Percentiles rank a stretch among this genome's conserved stretches.
These are phyloP conservation scores for Psilocybe cubensis DNA, from an alignment of 768 basidiomycete genomes.

Conservation along the genomic window DNA sequence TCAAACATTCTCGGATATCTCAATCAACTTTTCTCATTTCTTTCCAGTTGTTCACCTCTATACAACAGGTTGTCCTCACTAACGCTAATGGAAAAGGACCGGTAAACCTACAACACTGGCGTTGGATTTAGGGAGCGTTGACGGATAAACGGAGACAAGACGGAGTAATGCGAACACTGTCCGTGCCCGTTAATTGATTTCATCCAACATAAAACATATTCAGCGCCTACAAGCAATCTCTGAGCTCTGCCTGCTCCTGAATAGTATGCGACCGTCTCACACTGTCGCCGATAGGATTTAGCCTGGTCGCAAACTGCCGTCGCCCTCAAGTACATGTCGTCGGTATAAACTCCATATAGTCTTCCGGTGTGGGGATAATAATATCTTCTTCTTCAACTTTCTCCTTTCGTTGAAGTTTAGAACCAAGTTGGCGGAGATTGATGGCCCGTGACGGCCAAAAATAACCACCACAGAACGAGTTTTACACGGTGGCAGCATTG, in stretches of 20 bases:
- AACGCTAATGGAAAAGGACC: too few species aligned
- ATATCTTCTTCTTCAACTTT: not conserved
- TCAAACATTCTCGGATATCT: slow-evolving; percentile 1
- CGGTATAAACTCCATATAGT: not conserved
- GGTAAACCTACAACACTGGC: too few species aligned
- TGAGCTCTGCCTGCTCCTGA: too few species aligned
- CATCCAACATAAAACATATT: too few species aligned
- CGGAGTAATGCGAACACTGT: not conserved
- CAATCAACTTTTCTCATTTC: too few species aligned
- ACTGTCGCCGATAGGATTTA: not conserved
- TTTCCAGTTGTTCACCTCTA: too few species aligned
- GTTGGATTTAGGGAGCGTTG: too few species aligned
- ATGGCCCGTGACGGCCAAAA: not conserved
- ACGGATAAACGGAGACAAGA: not conserved
- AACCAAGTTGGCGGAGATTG: not conserved
- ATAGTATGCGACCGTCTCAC: too few species aligned
- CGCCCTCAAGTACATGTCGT: not conserved
- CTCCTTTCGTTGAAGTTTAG: not conserved
- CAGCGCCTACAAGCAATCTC: too few species aligned
- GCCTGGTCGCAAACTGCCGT: not conserved
- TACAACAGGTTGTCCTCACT: too few species aligned
- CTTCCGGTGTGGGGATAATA: not conserved
- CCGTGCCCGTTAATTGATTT: not conserved
- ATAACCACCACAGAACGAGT: not conserved
- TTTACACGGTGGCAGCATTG: not conserved